Conservation (phyloP, 1,139 yeast species). For the Pichia sp. region DNA sequence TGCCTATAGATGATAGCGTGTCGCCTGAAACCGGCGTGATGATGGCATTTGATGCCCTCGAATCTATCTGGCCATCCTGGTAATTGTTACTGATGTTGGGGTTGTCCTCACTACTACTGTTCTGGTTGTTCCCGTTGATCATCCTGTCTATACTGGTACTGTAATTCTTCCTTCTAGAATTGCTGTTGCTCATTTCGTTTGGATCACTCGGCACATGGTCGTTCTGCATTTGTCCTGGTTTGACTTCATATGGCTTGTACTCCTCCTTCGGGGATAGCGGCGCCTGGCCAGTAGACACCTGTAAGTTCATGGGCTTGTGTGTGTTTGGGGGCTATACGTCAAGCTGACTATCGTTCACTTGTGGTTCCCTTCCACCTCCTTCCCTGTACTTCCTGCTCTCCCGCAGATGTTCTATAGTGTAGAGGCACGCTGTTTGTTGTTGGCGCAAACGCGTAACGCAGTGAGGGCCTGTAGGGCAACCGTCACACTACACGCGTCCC, state of each 20-base stretch:
- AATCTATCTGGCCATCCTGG: too few species aligned
- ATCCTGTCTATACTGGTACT: background rate
- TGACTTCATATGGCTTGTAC: background rate
- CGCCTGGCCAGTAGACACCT: background rate
- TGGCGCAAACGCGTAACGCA: background rate
- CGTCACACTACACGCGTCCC: background rate
- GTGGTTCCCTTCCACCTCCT: too few species aligned
- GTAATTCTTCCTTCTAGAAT: background rate
- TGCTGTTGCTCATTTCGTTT: background rate
- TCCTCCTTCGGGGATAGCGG: conserved; percentile 2
- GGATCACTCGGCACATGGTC: background rate
- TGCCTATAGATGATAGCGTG: background rate
- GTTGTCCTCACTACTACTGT: background rate
- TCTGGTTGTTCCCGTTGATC: background rate
- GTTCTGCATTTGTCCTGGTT: background rate
- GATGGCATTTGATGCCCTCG: background rate
- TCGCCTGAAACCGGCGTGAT: conserved; percentile 1
- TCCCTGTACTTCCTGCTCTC: background rate
- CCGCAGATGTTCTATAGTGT: background rate
- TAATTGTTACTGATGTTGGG: background rate
- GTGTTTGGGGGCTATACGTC: background rate
- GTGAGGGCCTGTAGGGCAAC: background rate
- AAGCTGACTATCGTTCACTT: too few species aligned
- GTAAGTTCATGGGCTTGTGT: background rate
- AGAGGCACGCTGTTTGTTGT: background rate